A percentile compares a stretch with the other conserved stretches of the same genome.
Evolutionary conservation across 768 basidiomycete genomes (phyloP).

Genomic region (Russula sp.): DNA sequence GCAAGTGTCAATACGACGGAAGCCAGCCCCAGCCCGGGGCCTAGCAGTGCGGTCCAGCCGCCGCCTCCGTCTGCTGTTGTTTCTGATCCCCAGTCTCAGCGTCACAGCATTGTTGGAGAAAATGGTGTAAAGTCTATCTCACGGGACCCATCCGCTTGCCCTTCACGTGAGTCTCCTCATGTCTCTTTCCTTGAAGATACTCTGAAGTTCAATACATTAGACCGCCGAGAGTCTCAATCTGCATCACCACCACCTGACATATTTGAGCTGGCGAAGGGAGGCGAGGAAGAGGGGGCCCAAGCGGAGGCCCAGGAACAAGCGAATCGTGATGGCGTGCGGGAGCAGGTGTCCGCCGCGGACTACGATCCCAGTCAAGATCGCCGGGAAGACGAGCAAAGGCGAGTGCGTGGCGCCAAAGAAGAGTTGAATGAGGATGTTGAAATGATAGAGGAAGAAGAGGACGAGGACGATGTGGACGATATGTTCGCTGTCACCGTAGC

Average conservation of each 20-base stretch:
- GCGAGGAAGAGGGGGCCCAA: slow-evolving; percentile 42
- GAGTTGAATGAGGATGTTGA: slow-evolving; percentile 37
- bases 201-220: neutral
- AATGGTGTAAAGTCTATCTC: neutral
- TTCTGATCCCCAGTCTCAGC: slow-evolving; percentile 59
- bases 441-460: slow-evolving; percentile 48
- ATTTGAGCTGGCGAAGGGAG: slow-evolving; percentile 65
- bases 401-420: slow-evolving; percentile 42
- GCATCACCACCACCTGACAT: slow-evolving; percentile 49
- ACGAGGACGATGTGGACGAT: slow-evolving; percentile 76
- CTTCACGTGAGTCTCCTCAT: neutral
- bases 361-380: slow-evolving; percentile 83
- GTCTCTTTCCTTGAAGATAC: neutral
- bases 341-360: slow-evolving; percentile 86
- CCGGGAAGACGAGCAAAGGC: slow-evolving; percentile 73
- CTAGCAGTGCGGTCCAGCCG: slow-evolving; percentile 71
- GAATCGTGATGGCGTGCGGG: slow-evolving; percentile 38
- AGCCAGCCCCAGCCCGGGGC: slow-evolving; percentile 49
- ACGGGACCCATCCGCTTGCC: slow-evolving; percentile 3
- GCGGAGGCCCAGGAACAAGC: slow-evolving; percentile 40
- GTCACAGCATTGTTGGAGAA: slow-evolving; percentile 38
- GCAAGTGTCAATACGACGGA: slow-evolving; percentile 30
- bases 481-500: slow-evolving; percentile 76
- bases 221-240: slow-evolving; percentile 42
- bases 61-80: slow-evolving; percentile 48